Conservation (phyloP, 2,329 filamentous ascomycete species). For the Stylonectria norvegica region DNA sequence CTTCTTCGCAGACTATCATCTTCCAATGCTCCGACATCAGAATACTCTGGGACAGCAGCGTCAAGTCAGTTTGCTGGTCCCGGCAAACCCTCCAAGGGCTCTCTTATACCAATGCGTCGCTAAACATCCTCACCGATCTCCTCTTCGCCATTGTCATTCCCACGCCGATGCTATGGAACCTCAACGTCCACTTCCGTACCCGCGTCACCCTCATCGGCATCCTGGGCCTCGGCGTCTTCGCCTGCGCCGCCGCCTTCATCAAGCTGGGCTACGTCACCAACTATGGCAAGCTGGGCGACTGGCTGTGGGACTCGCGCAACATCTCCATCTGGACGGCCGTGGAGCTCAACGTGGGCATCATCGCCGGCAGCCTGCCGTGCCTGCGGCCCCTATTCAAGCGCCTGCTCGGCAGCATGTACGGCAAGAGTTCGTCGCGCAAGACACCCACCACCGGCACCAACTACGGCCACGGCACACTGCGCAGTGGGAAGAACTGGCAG, state of each 20-base stretch:
- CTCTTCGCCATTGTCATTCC: conserved; percentile 40
- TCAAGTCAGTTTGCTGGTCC: conserved; percentile 41
- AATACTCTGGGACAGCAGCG: conserved; percentile 41
- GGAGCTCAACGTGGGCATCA: conserved; percentile 37
- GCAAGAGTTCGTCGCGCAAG: conserved; percentile 29
- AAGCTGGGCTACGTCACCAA: conserved; percentile 38
- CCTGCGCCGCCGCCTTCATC: conserved; percentile 40
- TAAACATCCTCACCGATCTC: conserved; percentile 37
- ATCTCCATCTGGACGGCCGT: conserved; percentile 46
- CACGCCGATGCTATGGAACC: conserved; percentile 36
- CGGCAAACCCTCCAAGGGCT: conserved; percentile 37
- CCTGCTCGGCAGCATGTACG: conserved; percentile 31
- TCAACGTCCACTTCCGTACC: conserved; percentile 41
- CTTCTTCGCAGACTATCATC: conserved; percentile 36
- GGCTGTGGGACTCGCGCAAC: conserved; percentile 44
- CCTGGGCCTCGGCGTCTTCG: conserved; percentile 43
- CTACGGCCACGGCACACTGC: conserved; percentile 24
- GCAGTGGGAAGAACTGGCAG: conserved; percentile 24
- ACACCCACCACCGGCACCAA: conserved; percentile 16
- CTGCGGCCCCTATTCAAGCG: conserved; percentile 34
- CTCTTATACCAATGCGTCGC: conserved; percentile 39
- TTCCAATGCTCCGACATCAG: conserved; percentile 47
- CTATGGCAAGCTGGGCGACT: conserved; percentile 39
- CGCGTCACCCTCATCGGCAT: conserved; percentile 40
- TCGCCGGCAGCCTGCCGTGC: conserved; percentile 35